Evolutionary conservation across 768 basidiomycete species (phyloP).

Genomic region (Mycena kentingensis): DNA sequence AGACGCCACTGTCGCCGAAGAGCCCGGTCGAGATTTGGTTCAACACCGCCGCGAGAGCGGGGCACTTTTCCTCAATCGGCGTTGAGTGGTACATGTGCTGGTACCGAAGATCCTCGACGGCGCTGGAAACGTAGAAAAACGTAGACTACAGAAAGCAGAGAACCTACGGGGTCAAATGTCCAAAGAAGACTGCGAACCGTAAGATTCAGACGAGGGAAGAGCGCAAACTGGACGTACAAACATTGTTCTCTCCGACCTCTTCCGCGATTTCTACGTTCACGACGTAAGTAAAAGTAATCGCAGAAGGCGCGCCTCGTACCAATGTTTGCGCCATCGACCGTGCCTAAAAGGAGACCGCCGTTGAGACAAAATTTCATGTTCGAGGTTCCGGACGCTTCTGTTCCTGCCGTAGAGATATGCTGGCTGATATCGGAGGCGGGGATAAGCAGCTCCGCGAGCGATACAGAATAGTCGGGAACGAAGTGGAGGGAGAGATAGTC

Average conservation of each 20-base stretch:
- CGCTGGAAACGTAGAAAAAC: constrained; percentile 33
- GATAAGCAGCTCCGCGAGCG: constrained; percentile 79
- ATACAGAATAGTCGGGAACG: constrained; percentile 94
- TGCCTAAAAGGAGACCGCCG: constrained; percentile 86
- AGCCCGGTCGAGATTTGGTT: constrained; percentile 72
- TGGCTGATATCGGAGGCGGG: constrained; percentile 94
- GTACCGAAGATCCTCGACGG: constrained; percentile 84
- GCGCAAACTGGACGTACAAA: constrained; percentile 60
- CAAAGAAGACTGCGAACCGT: constrained; percentile 73
- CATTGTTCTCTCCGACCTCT: constrained; percentile 90
- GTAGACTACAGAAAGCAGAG: not conserved
- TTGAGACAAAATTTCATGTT: constrained; percentile 93
- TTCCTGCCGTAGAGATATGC: constrained; percentile 97
- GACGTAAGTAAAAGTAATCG: constrained; percentile 57
- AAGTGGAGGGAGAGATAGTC: constrained; percentile 89
- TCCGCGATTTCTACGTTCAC: constrained; percentile 97
- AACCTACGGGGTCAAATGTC: constrained; percentile 72
- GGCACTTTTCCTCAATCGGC: constrained; percentile 81
- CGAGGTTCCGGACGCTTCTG: constrained; percentile 81
- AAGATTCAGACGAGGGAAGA: constrained; percentile 8
- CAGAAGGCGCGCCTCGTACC: not conserved
- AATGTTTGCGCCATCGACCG: constrained; percentile 53
- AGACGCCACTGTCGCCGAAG: constrained; percentile 81
- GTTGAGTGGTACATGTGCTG: constrained; percentile 84
- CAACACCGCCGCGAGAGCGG: constrained; percentile 77